Conservation (phyloP, 73 alveolate species). For the Effrenium voratum region DNA sequence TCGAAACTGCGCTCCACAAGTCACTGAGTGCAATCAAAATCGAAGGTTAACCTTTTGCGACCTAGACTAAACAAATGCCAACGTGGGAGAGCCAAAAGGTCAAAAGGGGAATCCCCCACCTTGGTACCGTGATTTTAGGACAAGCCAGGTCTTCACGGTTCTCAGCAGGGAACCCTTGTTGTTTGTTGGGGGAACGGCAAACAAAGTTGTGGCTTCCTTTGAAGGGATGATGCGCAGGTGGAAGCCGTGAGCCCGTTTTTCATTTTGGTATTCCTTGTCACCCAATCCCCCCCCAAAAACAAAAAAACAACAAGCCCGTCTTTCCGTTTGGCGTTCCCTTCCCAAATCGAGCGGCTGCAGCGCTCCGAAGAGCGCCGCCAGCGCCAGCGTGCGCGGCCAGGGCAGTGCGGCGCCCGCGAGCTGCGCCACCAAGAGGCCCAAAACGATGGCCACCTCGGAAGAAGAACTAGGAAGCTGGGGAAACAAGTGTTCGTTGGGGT, state of each 20-base stretch:
- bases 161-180: too few species aligned
- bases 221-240: neutral
- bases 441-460: slow-evolving; percentile 63
- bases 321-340: neutral
- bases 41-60: too few species aligned
- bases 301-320: neutral
- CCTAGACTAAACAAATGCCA: too few species aligned
- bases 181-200: too few species aligned
- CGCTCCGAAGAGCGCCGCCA: slow-evolving; percentile 52
- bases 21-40: too few species aligned
- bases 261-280: neutral
- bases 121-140: too few species aligned
- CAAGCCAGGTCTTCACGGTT: too few species aligned
- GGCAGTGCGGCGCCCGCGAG: slow-evolving; percentile 50
- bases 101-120: too few species aligned
- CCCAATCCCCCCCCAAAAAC: neutral
- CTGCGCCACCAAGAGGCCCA: slow-evolving; percentile 84
- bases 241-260: neutral
- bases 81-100: too few species aligned
- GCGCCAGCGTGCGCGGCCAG: slow-evolving; percentile 51
- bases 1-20: too few species aligned
- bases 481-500: too few species aligned
- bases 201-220: neutral
- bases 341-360: neutral
- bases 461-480: neutral